Conservation (phyloP, 2,329 filamentous ascomycete species). For the Mariannaea sp. region DNA sequence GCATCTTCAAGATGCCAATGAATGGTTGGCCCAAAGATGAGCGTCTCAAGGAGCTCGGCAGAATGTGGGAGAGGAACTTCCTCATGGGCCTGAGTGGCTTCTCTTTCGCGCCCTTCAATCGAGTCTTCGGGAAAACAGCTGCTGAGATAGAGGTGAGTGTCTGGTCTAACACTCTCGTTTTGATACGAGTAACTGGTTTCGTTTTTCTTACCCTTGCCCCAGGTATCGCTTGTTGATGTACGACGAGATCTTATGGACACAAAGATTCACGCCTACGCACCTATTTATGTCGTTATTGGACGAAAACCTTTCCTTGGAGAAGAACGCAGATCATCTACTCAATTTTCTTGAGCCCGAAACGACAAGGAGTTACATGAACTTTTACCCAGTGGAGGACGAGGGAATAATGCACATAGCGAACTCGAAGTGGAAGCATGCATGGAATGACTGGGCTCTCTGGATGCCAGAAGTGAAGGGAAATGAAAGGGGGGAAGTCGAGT, state of each 20-base stretch:
- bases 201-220: too few species aligned
- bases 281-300: conserved; percentile 56
- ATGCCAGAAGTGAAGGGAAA: not conserved
- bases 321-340: conserved; percentile 7
- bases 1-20: conserved; percentile 58
- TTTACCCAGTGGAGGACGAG: not conserved
- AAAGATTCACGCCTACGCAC: conserved; percentile 54
- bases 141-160: conserved; percentile 55
- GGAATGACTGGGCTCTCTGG: not conserved
- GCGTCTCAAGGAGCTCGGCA: conserved; percentile 49
- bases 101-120: conserved; percentile 48
- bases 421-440: not conserved
- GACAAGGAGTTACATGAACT: not conserved
- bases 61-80: conserved; percentile 52
- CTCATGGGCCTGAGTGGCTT: conserved; percentile 52
- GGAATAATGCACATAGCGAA: not conserved
- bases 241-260: conserved; percentile 53
- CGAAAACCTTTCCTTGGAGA: conserved; percentile 53
- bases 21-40: conserved; percentile 58
- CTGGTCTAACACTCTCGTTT: not conserved
- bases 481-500: conserved; percentile 6
- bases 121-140: conserved; percentile 46
- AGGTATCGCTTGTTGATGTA: conserved; percentile 56
- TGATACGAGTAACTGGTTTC: conserved; percentile 18
- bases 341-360: conserved; percentile 16